These are phyloP conservation scores for Epicoccum sorghinum DNA, from an alignment of 2,329 filamentous ascomycete species.

Conservation along the genomic window DNA sequence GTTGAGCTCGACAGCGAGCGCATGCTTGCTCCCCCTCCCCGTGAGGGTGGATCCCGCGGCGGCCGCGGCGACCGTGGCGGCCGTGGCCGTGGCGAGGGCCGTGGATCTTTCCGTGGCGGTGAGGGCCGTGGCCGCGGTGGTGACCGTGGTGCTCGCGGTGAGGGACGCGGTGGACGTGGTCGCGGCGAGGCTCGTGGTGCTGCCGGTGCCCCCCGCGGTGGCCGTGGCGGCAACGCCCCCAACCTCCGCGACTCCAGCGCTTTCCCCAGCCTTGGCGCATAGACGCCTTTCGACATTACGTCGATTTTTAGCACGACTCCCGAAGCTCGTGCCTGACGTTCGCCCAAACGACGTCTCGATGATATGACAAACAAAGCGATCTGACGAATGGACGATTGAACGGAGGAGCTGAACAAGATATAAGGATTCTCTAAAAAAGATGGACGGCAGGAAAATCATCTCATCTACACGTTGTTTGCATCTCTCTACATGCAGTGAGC, in stretches of 20 bases:
- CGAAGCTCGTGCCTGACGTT: conserved; percentile 20
- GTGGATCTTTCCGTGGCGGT: conserved; percentile 55
- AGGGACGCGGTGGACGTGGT: conserved; percentile 59
- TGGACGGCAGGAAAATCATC: conserved; percentile 23
- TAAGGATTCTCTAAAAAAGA: conserved; percentile 31
- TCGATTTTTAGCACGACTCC: conserved; percentile 28
- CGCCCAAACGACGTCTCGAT: conserved; percentile 16
- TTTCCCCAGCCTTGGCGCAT: conserved; percentile 61
- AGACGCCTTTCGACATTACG: conserved; percentile 32
- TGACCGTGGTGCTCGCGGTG: conserved; percentile 53
- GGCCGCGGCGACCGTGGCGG: conserved; percentile 59
- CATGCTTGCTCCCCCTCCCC: conserved; percentile 60
- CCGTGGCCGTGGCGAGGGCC: conserved; percentile 58
- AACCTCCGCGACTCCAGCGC: conserved; percentile 58
- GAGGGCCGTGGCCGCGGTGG: conserved; percentile 60
- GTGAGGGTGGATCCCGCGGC: conserved; percentile 48
- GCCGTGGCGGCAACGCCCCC: conserved; percentile 40
- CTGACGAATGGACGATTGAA: conserved; percentile 25
- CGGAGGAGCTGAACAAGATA: conserved; percentile 27
- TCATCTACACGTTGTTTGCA: conserved; percentile 23
- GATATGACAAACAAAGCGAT: conserved; percentile 23
- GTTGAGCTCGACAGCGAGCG: conserved; percentile 83
- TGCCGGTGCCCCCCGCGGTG: conserved; percentile 4
- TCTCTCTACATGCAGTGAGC: conserved; percentile 14
- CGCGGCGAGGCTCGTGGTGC: conserved; percentile 34